Evolutionary conservation across 495 filamentous ascomycete genomes (phyloP), one percentile per base, ranked within the genome.

Genomic region (Aspergillus baeticus): DNA sequence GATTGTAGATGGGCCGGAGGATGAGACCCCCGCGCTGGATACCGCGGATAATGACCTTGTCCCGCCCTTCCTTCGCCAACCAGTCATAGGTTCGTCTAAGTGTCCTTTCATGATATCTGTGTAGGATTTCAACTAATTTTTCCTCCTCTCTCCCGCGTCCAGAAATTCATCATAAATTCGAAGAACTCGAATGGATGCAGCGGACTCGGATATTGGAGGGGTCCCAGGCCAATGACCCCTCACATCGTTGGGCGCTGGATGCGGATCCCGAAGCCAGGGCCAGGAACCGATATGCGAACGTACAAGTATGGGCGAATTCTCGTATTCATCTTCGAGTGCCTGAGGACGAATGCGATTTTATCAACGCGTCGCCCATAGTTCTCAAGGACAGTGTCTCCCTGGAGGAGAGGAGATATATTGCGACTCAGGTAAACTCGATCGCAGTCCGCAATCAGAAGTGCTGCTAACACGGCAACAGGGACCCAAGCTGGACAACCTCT

Each of bases 351-450:
- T 84, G 85, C 60, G 90, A 97, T 69, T 99, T 98, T 71, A 95
- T 98, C 77, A 99, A 99, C 68, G 94, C 94, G 17, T 96, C 91
- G 7, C 91, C 92, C 17, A 95, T 99, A 42, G 63, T 78, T 6
- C 75, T 97, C 23, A 74, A 71, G 34, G 82, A 83, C 53, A 80
- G 83, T 7, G 71, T 75, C 10, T 79, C 82, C 14, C 63, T 71
- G 35, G 68, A 73, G 37, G 68, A 78, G 46, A 75, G 78, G 53
- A 80, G 70, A 41, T 90, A 86, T 64, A 90, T 90, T 62, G 86
- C 79, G 51, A 92, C 77, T 43, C 86, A 81, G 77, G 88, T 79
- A 74, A 63, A 71, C 74, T 62, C 8, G 48, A 65, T 51, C 39
- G 21, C 52, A 14, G 52, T n/a, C 45, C 48, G 48, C 31, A n/a